These are phyloP conservation scores for Acacia acuminata DNA, from an alignment of 306 rosid genomes.

Conservation along the genomic window DNA sequence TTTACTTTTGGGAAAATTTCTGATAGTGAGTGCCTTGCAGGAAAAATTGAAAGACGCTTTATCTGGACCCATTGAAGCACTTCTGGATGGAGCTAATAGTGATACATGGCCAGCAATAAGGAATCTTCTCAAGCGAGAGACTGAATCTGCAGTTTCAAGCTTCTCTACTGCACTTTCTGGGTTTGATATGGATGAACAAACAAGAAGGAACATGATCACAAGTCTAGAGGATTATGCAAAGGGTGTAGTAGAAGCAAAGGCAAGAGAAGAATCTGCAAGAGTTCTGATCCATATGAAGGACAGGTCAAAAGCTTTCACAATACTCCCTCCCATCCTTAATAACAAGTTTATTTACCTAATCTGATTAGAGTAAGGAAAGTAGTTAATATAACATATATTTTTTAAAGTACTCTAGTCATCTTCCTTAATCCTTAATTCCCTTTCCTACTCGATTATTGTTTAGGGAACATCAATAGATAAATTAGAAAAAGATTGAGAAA, in stretches of 20 bases:
- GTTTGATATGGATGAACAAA: constrained; percentile 75
- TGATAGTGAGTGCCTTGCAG: constrained; percentile 55
- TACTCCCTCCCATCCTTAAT: too few species aligned
- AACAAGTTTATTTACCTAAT: too few species aligned
- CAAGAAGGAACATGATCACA: constrained; percentile 50
- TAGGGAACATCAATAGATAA: too few species aligned
- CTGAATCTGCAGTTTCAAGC: constrained; percentile 71
- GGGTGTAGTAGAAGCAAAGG: constrained; percentile 79
- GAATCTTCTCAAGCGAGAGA: constrained; percentile 75
- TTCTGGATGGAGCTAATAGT: constrained; percentile 82
- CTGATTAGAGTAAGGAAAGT: too few species aligned
- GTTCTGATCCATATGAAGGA: constrained; percentile 93
- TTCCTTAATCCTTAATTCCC: too few species aligned
- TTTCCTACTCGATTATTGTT: too few species aligned
- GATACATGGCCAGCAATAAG: constrained; percentile 93
- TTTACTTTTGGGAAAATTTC: constrained; percentile 30
- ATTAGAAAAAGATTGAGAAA: too few species aligned
- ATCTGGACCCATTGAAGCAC: constrained; percentile 83
- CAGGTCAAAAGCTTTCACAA: constrained; percentile 54
- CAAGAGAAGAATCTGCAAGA: constrained; percentile 97
- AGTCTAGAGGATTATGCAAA: constrained; percentile 65
- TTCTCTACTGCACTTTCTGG: constrained; percentile 68
- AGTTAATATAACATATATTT: too few species aligned
- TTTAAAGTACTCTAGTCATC: too few species aligned
- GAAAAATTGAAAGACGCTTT: constrained; percentile 73